These are phyloP conservation scores for Boletellus ananiceps DNA, from an alignment of 768 basidiomycete species.

Conservation along the genomic window DNA sequence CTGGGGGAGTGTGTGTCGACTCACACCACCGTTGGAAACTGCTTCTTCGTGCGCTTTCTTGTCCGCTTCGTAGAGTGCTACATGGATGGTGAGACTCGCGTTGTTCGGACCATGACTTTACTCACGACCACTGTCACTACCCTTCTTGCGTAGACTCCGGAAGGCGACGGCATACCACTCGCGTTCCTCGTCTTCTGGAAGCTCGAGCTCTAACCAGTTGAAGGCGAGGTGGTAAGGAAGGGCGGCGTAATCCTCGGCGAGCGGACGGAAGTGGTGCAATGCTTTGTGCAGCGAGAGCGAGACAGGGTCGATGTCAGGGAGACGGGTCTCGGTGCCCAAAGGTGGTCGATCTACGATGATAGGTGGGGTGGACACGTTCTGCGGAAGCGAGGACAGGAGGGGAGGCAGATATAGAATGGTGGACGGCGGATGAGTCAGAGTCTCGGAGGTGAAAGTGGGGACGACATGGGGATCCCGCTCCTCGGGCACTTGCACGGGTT, in stretches of 20 bases:
- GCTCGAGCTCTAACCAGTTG: conserved; percentile 74
- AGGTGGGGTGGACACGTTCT: conserved; percentile 27
- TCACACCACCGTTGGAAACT: conserved; percentile 76
- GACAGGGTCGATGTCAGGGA: conserved; percentile 82
- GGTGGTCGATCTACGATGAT: conserved; percentile 37
- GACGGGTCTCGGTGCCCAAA: conserved; percentile 61
- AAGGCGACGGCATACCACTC: conserved; percentile 96
- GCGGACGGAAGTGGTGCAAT: conserved; percentile 69
- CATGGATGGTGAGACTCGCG: conserved; percentile 5
- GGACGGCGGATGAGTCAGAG: conserved; percentile 32
- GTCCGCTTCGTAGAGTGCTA: conserved; percentile 85
- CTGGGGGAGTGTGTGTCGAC: conserved; percentile 22
- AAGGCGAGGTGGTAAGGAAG: conserved; percentile 72
- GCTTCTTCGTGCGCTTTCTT: conserved; percentile 90
- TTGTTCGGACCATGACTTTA: background rate
- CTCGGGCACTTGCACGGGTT: background rate
- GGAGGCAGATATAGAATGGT: conserved; percentile 82
- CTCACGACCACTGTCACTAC: conserved; percentile 65
- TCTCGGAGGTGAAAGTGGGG: conserved; percentile 45
- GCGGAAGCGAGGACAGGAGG: conserved; percentile 71
- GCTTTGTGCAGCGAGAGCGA: conserved; percentile 85
- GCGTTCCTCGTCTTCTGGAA: conserved; percentile 68
- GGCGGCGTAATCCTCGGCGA: conserved; percentile 54
- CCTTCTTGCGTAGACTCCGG: conserved; percentile 67
- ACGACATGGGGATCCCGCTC: conserved; percentile 50